These are phyloP conservation scores for Lecanicillium sp. DNA, from an alignment of 2,329 filamentous ascomycete species.

Conservation along the genomic window DNA sequence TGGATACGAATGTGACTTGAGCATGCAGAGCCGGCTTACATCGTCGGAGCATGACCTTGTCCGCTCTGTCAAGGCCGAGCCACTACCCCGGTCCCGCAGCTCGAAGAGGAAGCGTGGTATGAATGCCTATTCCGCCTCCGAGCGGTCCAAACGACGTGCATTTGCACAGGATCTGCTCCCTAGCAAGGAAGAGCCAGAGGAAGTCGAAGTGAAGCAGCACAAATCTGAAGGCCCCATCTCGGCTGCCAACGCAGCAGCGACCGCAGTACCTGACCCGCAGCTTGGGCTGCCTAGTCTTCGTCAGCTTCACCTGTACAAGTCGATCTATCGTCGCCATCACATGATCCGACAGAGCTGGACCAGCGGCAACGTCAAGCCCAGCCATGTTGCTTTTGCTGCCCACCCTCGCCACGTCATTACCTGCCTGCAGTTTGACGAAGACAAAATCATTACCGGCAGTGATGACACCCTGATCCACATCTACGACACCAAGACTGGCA, in stretches of 20 bases:
- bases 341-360: conserved; percentile 93
- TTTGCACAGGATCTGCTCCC: conserved; percentile 38
- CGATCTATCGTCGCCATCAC: conserved; percentile 86
- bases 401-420: conserved; percentile 96
- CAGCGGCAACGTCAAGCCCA: conserved; percentile 71
- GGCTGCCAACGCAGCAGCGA: conserved; percentile 75
- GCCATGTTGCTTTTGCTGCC: conserved; percentile 91
- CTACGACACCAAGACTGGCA: conserved; percentile 93
- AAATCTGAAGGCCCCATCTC: conserved; percentile 77
- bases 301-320: conserved; percentile 90
- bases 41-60: conserved; percentile 46
- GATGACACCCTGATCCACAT: conserved; percentile 98
- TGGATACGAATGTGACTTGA: conserved; percentile 76
- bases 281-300: conserved; percentile 72
- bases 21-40: conserved; percentile 45
- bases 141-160: conserved; percentile 47
- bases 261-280: conserved; percentile 73
- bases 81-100: conserved; percentile 34
- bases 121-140: conserved; percentile 34
- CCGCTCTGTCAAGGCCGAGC: conserved; percentile 31
- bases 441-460: conserved; percentile 96
- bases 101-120: conserved; percentile 51
- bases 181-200: conserved; percentile 32
- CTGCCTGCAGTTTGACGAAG: conserved; percentile 92
- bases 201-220: conserved; percentile 36